phyloP scores from a whole-genome alignment of 495 filamentous ascomycete genomes.

The Lasiosphaeria ovina region DNA sequence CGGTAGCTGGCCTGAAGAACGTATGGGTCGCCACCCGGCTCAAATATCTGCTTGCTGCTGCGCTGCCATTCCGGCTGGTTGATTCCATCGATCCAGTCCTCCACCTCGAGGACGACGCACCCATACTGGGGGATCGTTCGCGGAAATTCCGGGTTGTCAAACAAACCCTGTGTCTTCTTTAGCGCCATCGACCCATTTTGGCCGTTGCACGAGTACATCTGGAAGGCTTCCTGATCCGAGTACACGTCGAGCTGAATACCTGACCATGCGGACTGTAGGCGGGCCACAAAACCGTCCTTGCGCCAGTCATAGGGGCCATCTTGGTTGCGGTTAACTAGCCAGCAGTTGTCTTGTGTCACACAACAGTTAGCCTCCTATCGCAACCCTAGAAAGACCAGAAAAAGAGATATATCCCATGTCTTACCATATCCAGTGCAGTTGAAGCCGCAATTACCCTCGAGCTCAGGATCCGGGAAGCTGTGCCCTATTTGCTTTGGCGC shows the following conservation, averaged over 20 bases:
- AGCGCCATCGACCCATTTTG: conserved; percentile 65
- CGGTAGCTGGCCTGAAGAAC: conserved; percentile 64
- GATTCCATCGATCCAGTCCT: conserved; percentile 79
- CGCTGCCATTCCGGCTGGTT: conserved; percentile 78
- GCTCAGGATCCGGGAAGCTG: conserved; percentile 57
- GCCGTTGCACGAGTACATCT: conserved; percentile 73
- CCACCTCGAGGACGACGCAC: conserved; percentile 66
- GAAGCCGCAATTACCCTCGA: conserved; percentile 62
- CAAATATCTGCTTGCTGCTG: conserved; percentile 57
- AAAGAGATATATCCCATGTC: conserved; percentile 17
- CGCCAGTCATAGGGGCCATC: conserved; percentile 56
- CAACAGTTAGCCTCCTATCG: not conserved
- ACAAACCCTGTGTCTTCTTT: conserved; percentile 62
- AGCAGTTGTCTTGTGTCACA: conserved; percentile 48
- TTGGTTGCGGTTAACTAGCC: conserved; percentile 40
- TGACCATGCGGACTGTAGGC: conserved; percentile 59
- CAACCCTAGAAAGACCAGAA: not conserved
- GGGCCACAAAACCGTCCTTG: conserved; percentile 56
- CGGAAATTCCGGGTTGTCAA: conserved; percentile 36
- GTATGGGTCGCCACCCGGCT: conserved; percentile 60
- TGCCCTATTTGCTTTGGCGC: conserved; percentile 72
- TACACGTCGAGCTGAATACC: conserved; percentile 72
- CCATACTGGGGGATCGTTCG: conserved; percentile 63
- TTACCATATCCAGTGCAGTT: conserved; percentile 77
- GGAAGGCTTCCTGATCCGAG: conserved; percentile 73